These are phyloP conservation scores for Xylaria venustula DNA, from an alignment of 495 filamentous ascomycete genomes.

Conservation along the genomic window DNA sequence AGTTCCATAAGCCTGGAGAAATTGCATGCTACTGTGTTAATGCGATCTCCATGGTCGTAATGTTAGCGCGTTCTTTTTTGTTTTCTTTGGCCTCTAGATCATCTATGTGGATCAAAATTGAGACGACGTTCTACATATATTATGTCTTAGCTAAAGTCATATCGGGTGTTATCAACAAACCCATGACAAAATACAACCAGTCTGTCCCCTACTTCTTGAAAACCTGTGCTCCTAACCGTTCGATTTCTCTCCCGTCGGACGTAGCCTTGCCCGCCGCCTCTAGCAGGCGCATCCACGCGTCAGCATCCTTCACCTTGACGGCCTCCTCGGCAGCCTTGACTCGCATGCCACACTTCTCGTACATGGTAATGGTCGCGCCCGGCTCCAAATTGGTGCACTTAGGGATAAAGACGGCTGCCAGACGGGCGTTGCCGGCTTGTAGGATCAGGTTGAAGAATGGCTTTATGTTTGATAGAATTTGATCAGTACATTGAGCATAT, in stretches of 20 bases:
- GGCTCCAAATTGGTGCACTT: conserved; percentile 67
- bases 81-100: too few relatives aligned
- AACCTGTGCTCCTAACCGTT: conserved; percentile 38
- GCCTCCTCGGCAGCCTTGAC: conserved; percentile 92
- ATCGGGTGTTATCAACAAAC: not conserved
- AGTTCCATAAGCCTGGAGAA: not conserved
- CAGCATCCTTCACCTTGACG: conserved; percentile 73
- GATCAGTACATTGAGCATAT: not conserved
- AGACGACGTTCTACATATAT: too few relatives aligned
- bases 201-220: conserved; percentile 38
- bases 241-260: conserved; percentile 46
- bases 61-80: too few relatives aligned
- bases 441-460: conserved; percentile 91
- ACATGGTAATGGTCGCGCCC: conserved; percentile 81
- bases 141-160: too few relatives aligned
- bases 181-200: not conserved
- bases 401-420: conserved; percentile 80
- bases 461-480: conserved; percentile 33
- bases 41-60: too few relatives aligned
- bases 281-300: conserved; percentile 48
- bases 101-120: too few relatives aligned
- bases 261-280: conserved; percentile 45
- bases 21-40: not conserved
- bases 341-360: conserved; percentile 90
- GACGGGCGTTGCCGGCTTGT: conserved; percentile 83